Conservation (phyloP, 2,329 filamentous ascomycete genomes). For the Coleophoma eucalyptorum region DNA sequence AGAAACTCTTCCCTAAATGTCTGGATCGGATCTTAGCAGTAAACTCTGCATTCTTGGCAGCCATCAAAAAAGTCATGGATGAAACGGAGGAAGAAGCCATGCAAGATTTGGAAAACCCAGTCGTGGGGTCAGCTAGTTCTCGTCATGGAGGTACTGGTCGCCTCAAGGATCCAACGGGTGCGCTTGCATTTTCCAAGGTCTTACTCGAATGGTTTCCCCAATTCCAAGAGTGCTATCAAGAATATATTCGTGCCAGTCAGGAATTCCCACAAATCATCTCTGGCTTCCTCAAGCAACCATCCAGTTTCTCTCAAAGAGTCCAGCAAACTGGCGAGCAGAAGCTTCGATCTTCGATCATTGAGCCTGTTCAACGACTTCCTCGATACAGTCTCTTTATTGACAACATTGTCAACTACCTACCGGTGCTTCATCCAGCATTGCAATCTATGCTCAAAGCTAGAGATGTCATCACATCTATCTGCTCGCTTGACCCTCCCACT, state of each 20-base stretch:
- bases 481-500: slow-evolving; percentile 76
- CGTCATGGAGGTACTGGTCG: slow-evolving; percentile 41
- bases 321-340: slow-evolving; percentile 85
- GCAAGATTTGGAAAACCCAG: slow-evolving; percentile 65
- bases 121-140: slow-evolving; percentile 41
- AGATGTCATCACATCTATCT: slow-evolving; percentile 94
- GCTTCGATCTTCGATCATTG: slow-evolving; percentile 87
- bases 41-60: slow-evolving; percentile 76
- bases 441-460: slow-evolving; percentile 80
- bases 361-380: slow-evolving; percentile 90
- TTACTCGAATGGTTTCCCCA: slow-evolving; percentile 90
- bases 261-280: slow-evolving; percentile 81
- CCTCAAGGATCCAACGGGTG: slow-evolving; percentile 71
- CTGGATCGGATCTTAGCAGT: slow-evolving; percentile 77
- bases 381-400: slow-evolving; percentile 96
- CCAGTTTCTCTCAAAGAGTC: slow-evolving; percentile 77
- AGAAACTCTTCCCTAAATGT: slow-evolving; percentile 76
- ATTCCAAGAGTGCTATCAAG: slow-evolving; percentile 86
- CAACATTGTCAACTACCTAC: slow-evolving; percentile 83
- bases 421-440: slow-evolving; percentile 80
- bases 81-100: slow-evolving; percentile 79
- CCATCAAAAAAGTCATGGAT: slow-evolving; percentile 73
- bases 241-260: slow-evolving; percentile 89
- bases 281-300: slow-evolving; percentile 73
- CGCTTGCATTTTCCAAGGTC: slow-evolving; percentile 72